Conservation (phyloP, 2,329 filamentous ascomycete species). For the Nemania sp. region DNA sequence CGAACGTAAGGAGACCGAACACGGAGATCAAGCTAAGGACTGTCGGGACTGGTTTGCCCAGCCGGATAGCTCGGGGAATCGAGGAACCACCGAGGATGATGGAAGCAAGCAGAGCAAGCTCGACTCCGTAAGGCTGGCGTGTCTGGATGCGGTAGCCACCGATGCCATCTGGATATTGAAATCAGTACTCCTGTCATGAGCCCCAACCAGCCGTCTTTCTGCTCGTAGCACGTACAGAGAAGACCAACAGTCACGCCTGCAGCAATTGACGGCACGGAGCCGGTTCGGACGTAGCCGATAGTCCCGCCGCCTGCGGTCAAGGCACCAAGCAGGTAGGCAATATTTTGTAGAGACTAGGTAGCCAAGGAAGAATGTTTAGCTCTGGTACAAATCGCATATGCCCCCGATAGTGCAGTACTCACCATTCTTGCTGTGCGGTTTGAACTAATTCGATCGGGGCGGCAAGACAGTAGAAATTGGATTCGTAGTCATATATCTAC, state of each 20-base stretch:
- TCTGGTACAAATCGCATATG: slow-evolving; percentile 4
- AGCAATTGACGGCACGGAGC: slow-evolving; percentile 83
- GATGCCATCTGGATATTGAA: slow-evolving; percentile 62
- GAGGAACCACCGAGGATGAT: slow-evolving; percentile 81
- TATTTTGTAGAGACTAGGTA: slow-evolving; percentile 51
- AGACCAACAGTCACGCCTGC: slow-evolving; percentile 83
- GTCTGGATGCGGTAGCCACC: slow-evolving; percentile 81
- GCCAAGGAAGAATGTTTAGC: slow-evolving; percentile 27
- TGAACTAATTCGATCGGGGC: background rate
- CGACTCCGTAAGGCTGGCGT: slow-evolving; percentile 78
- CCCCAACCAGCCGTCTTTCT: background rate
- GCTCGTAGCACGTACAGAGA: slow-evolving; percentile 51
- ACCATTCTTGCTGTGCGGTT: slow-evolving; percentile 29
- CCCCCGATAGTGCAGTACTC: slow-evolving; percentile 2
- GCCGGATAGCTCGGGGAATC: slow-evolving; percentile 83
- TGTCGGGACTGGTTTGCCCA: slow-evolving; percentile 81
- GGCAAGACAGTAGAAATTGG: background rate
- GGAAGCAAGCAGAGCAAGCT: slow-evolving; percentile 87
- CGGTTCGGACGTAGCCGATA: slow-evolving; percentile 81
- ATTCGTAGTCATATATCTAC: background rate
- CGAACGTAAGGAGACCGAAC: slow-evolving; percentile 81
- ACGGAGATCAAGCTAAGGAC: slow-evolving; percentile 77
- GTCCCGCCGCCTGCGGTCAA: slow-evolving; percentile 87
- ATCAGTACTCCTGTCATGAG: slow-evolving; percentile 14
- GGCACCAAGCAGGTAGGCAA: slow-evolving; percentile 77